phyloP scores from a whole-genome alignment of 2,329 filamentous ascomycete genomes.

The Leptographium procerum region DNA sequence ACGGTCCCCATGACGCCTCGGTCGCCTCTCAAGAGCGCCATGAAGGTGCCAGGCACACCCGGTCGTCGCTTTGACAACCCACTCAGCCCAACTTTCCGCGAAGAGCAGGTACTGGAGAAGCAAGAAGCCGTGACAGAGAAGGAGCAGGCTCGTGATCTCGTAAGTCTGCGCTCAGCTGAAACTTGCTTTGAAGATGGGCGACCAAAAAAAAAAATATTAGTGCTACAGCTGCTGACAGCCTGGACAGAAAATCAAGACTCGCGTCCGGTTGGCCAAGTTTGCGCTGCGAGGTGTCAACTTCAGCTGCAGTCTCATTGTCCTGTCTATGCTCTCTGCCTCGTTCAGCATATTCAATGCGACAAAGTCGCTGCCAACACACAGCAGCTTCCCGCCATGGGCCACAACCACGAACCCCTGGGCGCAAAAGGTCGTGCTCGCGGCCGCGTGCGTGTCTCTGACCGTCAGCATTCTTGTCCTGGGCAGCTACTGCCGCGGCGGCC shows the following conservation, averaged over 20 bases:
- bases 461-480: slow-evolving; percentile 72
- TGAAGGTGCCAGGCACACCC: slow-evolving; percentile 77
- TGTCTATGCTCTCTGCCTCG: slow-evolving; percentile 79
- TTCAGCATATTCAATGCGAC: slow-evolving; percentile 91
- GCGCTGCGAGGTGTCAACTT: slow-evolving; percentile 94
- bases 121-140: slow-evolving; percentile 71
- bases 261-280: slow-evolving; percentile 87
- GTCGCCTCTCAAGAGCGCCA: slow-evolving; percentile 77
- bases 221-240: not conserved
- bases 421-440: slow-evolving; percentile 69
- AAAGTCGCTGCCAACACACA: slow-evolving; percentile 59
- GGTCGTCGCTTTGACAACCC: slow-evolving; percentile 63
- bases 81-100: slow-evolving; percentile 80
- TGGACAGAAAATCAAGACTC: slow-evolving; percentile 77
- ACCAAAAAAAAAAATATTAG: not conserved
- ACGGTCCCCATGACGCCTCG: slow-evolving; percentile 57
- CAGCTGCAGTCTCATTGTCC: slow-evolving; percentile 88
- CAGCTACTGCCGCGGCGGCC: slow-evolving; percentile 80
- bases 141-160: slow-evolving; percentile 76
- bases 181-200: too few species aligned
- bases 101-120: slow-evolving; percentile 81
- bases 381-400: slow-evolving; percentile 78
- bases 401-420: slow-evolving; percentile 73
- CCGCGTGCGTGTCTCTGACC: slow-evolving; percentile 69
- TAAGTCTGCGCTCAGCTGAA: slow-evolving; percentile 46